phyloP scores from a whole-genome alignment of 257 asterid species.

The Solanum sitiens region DNA sequence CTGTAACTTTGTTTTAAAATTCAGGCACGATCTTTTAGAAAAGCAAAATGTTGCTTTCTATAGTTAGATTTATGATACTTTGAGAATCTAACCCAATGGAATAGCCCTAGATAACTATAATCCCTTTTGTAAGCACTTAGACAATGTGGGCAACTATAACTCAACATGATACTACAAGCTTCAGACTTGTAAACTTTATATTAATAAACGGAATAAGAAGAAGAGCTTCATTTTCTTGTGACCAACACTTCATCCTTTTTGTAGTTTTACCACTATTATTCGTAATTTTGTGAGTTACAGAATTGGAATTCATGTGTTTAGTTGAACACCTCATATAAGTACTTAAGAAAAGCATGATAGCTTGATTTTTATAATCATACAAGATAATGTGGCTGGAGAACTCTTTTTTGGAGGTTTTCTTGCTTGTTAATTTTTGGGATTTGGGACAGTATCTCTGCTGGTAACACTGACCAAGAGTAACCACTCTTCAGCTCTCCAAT shows the following conservation, averaged over 20 bases:
- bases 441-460: neutral
- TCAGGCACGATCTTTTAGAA: neutral
- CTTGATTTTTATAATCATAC: neutral
- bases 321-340: neutral
- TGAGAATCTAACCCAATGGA: neutral
- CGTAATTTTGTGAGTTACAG: neutral
- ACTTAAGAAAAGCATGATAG: neutral
- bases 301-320: neutral
- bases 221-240: neutral
- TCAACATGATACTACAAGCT: neutral
- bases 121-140: neutral
- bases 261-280: neutral
- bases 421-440: neutral
- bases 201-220: neutral
- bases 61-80: neutral
- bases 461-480: neutral
- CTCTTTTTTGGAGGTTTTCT: neutral
- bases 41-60: neutral
- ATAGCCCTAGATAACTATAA: neutral
- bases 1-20: neutral
- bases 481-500: neutral
- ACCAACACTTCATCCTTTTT: neutral
- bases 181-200: neutral
- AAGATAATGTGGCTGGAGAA: neutral
- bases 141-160: neutral